phyloP scores from a whole-genome alignment of 768 basidiomycete genomes.

The Collybiopsis confluens region DNA sequence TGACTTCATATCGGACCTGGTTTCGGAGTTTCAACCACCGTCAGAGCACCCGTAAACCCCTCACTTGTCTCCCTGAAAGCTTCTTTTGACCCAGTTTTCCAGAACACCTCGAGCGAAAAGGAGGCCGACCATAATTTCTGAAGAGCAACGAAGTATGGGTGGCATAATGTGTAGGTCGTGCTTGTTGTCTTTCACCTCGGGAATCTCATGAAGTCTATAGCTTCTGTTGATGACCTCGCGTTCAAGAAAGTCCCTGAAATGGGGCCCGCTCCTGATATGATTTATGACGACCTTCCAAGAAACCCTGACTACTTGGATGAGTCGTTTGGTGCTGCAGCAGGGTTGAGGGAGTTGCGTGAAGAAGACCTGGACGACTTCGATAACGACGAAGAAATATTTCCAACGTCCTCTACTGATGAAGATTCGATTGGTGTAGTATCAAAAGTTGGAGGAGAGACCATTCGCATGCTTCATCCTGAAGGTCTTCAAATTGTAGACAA shows the following conservation, averaged over 20 bases:
- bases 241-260: slow-evolving; percentile 75
- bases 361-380: slow-evolving; percentile 73
- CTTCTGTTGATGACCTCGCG: slow-evolving; percentile 78
- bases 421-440: slow-evolving; percentile 45
- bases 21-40: slow-evolving; percentile 34
- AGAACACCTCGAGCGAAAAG: slow-evolving; percentile 23
- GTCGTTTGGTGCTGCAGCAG: slow-evolving; percentile 75
- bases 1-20: slow-evolving; percentile 50
- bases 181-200: background rate
- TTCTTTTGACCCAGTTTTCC: background rate
- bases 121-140: slow-evolving; percentile 29
- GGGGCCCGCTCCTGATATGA: slow-evolving; percentile 80
- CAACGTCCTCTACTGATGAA: slow-evolving; percentile 18
- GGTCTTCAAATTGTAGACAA: slow-evolving; percentile 70
- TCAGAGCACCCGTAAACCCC: slow-evolving; percentile 22
- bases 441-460: slow-evolving; percentile 77
- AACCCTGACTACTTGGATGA: slow-evolving; percentile 86
- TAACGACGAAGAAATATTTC: slow-evolving; percentile 24
- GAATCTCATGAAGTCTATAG: slow-evolving; percentile 25
- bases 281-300: slow-evolving; percentile 85
- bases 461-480: slow-evolving; percentile 65
- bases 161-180: slow-evolving; percentile 29
- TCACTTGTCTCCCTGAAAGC: background rate
- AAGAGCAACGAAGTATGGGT: slow-evolving; percentile 9
- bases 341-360: slow-evolving; percentile 66